These are phyloP conservation scores for Lactuca sativa DNA, from an alignment of 129 eudicot genomes.

Conservation along the genomic window DNA sequence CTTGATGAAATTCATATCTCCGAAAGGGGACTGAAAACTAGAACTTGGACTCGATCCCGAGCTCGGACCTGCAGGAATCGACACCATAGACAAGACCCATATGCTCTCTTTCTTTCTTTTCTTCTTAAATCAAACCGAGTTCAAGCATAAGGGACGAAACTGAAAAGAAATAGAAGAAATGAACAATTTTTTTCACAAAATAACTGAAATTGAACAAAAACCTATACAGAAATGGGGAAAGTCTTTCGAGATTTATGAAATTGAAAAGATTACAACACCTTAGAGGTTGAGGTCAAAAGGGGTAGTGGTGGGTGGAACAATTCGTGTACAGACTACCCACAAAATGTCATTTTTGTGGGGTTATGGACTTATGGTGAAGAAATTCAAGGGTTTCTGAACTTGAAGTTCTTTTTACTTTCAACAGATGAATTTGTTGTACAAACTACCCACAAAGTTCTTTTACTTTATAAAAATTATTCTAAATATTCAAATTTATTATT, in stretches of 20 bases:
- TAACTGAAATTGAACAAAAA: neutral
- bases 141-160: neutral
- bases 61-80: conserved; percentile 46
- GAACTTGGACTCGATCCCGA: conserved; percentile 73
- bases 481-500: no score
- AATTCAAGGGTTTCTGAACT: neutral
- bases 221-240: neutral
- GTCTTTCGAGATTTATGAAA: neutral
- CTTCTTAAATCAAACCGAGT: neutral
- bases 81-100: conserved; percentile 38
- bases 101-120: neutral
- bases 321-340: conserved; percentile 18
- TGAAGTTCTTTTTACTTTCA: neutral
- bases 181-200: neutral
- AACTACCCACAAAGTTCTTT: no score
- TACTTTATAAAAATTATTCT: no score
- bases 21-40: conserved; percentile 81
- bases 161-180: neutral
- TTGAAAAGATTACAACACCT: neutral
- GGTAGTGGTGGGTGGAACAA: conserved; percentile 18
- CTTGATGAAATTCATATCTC: conserved; percentile 88
- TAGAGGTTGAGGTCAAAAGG: conserved; percentile 21
- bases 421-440: no score
- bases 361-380: neutral
- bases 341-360: conserved; percentile 17